phyloP scores from a whole-genome alignment of 805 yeast species.

The Spathaspora arborariae region DNA sequence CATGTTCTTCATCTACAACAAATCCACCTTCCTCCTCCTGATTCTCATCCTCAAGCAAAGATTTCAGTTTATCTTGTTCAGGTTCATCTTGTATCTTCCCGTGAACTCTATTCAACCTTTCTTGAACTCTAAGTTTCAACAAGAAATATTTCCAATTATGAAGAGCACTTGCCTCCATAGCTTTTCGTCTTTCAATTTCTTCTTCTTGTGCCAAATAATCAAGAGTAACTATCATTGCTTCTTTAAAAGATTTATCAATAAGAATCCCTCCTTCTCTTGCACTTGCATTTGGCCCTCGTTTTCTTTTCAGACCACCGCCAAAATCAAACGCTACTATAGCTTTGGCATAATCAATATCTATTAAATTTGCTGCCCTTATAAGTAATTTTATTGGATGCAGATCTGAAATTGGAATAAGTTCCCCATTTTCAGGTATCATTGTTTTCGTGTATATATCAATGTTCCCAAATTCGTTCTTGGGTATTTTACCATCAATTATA shows the following conservation, averaged over 20 bases:
- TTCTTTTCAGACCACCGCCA: conserved; percentile 42
- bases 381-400: conserved; percentile 43
- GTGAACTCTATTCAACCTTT: conserved; percentile 45
- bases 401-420: conserved; percentile 37
- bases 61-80: conserved; percentile 4
- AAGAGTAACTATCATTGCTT: conserved; percentile 53
- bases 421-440: conserved; percentile 84
- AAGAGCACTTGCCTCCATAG: conserved; percentile 47
- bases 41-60: conserved; percentile 6
- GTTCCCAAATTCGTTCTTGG: conserved; percentile 77
- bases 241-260: conserved; percentile 57
- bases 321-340: conserved; percentile 90
- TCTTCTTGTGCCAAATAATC: conserved; percentile 49
- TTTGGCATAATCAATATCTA: conserved; percentile 76
- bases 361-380: conserved; percentile 64
- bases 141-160: conserved; percentile 52
- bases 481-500: conserved; percentile 60
- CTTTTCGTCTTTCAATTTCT: conserved; percentile 38
- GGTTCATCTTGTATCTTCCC: conserved; percentile 31
- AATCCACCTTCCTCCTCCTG: conserved; percentile 3
- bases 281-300: conserved; percentile 1
- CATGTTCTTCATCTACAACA: conserved; percentile 18
- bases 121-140: conserved; percentile 45
- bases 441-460: conserved; percentile 72
- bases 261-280: conserved; percentile 76